Percentiles rank a stretch among this genome's conserved stretches.
phyloP scores from a whole-genome alignment of 768 basidiomycete genomes.

The Serendipita vermifera region DNA sequence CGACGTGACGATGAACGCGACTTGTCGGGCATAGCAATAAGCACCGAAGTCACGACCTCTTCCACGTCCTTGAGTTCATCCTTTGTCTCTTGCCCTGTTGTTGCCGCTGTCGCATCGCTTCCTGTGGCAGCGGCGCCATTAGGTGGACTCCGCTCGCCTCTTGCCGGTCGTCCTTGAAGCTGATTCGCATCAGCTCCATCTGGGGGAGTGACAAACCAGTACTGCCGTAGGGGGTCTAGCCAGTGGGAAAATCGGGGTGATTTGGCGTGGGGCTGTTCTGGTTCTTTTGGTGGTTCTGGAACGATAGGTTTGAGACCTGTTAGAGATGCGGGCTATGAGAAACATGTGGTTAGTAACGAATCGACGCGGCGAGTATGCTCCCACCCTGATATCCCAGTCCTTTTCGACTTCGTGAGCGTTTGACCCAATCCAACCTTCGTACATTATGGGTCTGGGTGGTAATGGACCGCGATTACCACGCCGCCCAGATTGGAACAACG shows the following conservation, averaged over 20 bases:
- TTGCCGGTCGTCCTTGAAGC: neutral
- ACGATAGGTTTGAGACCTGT: neutral
- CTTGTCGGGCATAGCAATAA: neutral
- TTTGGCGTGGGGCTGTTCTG: neutral
- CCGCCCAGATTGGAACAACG: neutral
- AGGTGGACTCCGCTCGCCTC: neutral
- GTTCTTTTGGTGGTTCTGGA: neutral
- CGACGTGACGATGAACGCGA: no score
- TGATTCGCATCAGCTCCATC: neutral
- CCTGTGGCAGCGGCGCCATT: neutral
- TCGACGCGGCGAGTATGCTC: neutral
- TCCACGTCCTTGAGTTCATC: neutral
- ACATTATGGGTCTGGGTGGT: neutral
- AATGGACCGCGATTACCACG: neutral
- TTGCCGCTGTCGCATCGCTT: no score
- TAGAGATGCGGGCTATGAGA: neutral
- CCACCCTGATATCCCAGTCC: neutral
- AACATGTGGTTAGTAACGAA: neutral
- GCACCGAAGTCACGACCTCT: neutral
- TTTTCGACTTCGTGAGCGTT: neutral
- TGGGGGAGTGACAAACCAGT: neutral
- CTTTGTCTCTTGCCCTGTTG: no score
- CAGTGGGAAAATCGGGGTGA: neutral
- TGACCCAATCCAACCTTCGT: neutral
- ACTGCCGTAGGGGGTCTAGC: neutral